These are phyloP conservation scores for Arthrobotrys sphaeroides DNA, from an alignment of 2,329 filamentous ascomycete genomes.

Conservation along the genomic window DNA sequence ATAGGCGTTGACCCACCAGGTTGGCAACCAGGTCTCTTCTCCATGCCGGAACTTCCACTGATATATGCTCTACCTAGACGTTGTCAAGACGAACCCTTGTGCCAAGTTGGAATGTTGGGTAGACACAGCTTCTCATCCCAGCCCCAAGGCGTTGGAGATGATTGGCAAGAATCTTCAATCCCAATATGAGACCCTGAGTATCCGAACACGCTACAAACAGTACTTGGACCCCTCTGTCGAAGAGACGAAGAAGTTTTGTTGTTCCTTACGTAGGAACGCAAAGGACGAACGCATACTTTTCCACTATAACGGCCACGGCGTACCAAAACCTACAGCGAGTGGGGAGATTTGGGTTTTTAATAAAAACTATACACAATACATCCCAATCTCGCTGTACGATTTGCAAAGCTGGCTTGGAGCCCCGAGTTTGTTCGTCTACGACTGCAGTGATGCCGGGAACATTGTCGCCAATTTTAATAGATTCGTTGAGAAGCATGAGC, in stretches of 20 bases:
- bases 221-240: constrained; percentile 96
- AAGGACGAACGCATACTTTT: constrained; percentile 97
- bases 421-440: constrained; percentile 95
- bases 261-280: constrained; percentile 86
- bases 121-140: constrained; percentile 82
- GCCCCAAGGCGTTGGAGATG: constrained; percentile 86
- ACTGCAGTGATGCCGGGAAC: constrained; percentile 95
- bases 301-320: constrained; percentile 98
- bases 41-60: constrained; percentile 8
- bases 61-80: constrained; percentile 50
- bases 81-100: constrained; percentile 87
- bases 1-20: constrained; percentile 98
- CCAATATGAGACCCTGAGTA: constrained; percentile 94
- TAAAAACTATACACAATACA: constrained; percentile 98
- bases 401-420: constrained; percentile 95
- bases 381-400: constrained; percentile 94
- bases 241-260: constrained; percentile 95
- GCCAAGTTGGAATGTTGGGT: constrained; percentile 97
- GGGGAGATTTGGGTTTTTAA: constrained; percentile 99
- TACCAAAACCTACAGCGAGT: constrained; percentile 92
- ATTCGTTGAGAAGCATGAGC: constrained; percentile 93
- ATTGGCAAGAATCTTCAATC: constrained; percentile 96
- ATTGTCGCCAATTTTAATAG: constrained; percentile 94
- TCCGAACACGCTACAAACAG: constrained; percentile 96
- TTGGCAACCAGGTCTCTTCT: constrained; percentile 64